A percentile compares a stretch with the other conserved stretches of the same genome.
These are phyloP conservation scores for Yarrowia galli DNA, from an alignment of 1,139 yeast genomes.

Conservation along the genomic window DNA sequence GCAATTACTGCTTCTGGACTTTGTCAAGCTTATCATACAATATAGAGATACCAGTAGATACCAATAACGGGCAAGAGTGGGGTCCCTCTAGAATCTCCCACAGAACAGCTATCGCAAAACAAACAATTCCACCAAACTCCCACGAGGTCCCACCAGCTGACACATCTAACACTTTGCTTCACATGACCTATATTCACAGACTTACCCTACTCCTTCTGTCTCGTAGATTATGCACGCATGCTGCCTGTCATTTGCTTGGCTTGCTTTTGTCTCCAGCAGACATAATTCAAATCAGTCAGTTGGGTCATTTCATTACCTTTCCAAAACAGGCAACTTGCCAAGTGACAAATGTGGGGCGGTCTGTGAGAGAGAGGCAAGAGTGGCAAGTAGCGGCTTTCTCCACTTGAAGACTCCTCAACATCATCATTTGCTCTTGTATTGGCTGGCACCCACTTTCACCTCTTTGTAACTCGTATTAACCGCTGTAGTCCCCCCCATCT, in stretches of 20 bases:
- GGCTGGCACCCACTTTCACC: no score
- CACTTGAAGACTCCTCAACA: no score
- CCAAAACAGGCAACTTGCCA: constrained; percentile 15
- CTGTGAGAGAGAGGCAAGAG: no score
- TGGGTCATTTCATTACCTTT: constrained; percentile 6
- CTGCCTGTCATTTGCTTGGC: constrained; percentile 29
- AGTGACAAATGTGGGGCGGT: background rate
- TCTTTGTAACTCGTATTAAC: no score
- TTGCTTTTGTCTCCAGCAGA: background rate
- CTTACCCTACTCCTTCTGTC: constrained; percentile 4
- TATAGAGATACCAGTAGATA: no score
- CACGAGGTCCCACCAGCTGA: background rate
- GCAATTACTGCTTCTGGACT: no score
- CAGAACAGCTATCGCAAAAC: background rate
- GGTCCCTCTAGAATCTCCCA: background rate
- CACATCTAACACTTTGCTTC: no score
- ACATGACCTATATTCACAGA: background rate
- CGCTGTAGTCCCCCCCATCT: background rate
- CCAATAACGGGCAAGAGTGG: no score
- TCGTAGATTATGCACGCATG: constrained; percentile 30
- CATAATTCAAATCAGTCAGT: background rate
- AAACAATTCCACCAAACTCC: background rate
- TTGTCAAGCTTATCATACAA: no score
- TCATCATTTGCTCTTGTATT: background rate
- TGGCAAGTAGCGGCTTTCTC: no score